These are phyloP conservation scores for Tubosaeta brunneosetosa DNA, from an alignment of 768 basidiomycete genomes.

Conservation along the genomic window DNA sequence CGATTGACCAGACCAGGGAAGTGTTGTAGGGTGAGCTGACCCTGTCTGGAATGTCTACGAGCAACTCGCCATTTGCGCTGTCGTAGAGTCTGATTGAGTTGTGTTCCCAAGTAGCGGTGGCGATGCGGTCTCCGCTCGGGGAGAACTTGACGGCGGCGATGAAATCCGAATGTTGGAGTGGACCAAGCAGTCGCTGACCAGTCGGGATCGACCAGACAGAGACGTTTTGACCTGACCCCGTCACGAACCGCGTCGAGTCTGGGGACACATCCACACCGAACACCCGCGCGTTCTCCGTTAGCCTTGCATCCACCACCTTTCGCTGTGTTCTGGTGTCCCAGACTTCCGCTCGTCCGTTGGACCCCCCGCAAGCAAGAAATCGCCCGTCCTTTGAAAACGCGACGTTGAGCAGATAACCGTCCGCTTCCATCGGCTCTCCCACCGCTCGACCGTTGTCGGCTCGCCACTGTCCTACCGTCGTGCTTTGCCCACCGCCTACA, in stretches of 20 bases:
- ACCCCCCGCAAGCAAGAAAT: conserved; percentile 2
- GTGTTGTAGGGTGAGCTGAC: conserved; percentile 7
- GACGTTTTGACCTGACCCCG: conserved; percentile 1
- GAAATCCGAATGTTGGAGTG: not conserved
- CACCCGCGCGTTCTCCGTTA: not conserved
- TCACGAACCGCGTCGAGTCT: conserved; percentile 7
- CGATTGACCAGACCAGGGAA: not conserved
- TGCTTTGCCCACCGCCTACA: conserved; percentile 2
- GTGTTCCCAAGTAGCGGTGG: conserved; percentile 10
- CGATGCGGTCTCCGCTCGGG: conserved; percentile 14
- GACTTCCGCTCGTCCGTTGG: conserved; percentile 2
- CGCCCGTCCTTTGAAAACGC: conserved; percentile 8
- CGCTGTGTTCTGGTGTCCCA: conserved; percentile 5
- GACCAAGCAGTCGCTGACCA: conserved; percentile 3
- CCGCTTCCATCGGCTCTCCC: conserved; percentile 1
- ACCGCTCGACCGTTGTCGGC: not conserved
- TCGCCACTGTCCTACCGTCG: conserved; percentile 4
- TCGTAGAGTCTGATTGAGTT: conserved; percentile 4
- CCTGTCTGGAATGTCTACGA: conserved; percentile 4
- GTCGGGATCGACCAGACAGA: conserved; percentile 1
- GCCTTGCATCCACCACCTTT: not conserved
- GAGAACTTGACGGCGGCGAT: conserved; percentile 21
- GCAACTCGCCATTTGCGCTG: not conserved
- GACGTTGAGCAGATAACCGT: not conserved
- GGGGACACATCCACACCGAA: conserved; percentile 6